These are phyloP conservation scores for Gonapodya prolifera DNA, from an alignment of 192 early-diverging fungal genomes.

Conservation along the genomic window DNA sequence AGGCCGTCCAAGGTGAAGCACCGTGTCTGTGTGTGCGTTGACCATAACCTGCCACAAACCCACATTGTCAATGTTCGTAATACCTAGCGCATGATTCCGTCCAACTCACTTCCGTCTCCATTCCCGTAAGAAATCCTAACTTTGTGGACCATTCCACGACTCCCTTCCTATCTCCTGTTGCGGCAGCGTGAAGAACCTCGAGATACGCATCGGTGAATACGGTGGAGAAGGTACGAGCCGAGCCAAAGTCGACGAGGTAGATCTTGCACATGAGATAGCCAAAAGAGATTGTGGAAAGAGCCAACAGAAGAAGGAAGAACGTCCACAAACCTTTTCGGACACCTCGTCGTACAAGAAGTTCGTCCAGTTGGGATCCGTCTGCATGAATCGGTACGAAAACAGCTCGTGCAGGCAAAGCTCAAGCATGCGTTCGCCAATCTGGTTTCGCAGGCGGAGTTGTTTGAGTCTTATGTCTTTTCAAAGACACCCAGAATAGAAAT, in stretches of 20 bases:
- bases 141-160: conserved; percentile 63
- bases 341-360: conserved; percentile 81
- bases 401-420: conserved; percentile 76
- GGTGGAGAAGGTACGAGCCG: conserved; percentile 64
- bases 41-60: conserved; percentile 44
- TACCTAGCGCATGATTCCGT: background rate
- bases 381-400: conserved; percentile 91
- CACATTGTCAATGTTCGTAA: background rate
- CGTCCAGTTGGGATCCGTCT: conserved; percentile 98
- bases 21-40: conserved; percentile 76
- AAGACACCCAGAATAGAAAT: background rate
- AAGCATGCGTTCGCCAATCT: conserved; percentile 65
- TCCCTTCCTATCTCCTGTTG: conserved; percentile 55
- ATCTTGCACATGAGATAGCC: conserved; percentile 23
- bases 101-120: conserved; percentile 60
- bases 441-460: background rate
- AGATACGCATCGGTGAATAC: conserved; percentile 68
- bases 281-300: conserved; percentile 1
- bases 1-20: conserved; percentile 76
- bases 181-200: conserved; percentile 57
- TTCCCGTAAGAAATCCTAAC: conserved; percentile 85
- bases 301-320: background rate
- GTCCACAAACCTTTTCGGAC: conserved; percentile 30
- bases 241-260: conserved; percentile 89
- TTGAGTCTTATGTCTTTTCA: conserved; percentile 16